Percentiles rank a stretch among this genome's conserved stretches.
These are phyloP conservation scores for Trifolium subterraneum DNA, from an alignment of 306 rosid genomes.

Conservation along the genomic window DNA sequence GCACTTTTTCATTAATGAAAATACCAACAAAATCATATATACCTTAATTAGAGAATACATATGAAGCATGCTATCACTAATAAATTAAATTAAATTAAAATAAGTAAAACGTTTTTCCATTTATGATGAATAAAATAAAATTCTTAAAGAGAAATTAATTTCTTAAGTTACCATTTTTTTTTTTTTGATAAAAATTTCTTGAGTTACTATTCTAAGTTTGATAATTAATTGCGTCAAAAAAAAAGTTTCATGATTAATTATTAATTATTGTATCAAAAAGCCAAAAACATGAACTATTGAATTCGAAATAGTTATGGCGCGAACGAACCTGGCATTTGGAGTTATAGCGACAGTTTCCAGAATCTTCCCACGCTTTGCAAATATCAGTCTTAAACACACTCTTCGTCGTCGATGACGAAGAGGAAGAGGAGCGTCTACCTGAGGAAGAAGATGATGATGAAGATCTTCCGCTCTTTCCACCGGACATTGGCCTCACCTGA, in stretches of 20 bases:
- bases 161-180: neutral
- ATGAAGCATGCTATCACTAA: slow-evolving; percentile 4
- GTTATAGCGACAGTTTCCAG: slow-evolving; percentile 48
- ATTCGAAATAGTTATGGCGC: slow-evolving; percentile 38
- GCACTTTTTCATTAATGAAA: slow-evolving; percentile 20
- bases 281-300: neutral
- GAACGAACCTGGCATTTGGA: slow-evolving; percentile 64
- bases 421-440: slow-evolving; percentile 15
- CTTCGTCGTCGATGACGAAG: slow-evolving; percentile 43
- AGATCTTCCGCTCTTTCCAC: slow-evolving; percentile 53
- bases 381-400: slow-evolving; percentile 45
- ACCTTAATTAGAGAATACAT: neutral
- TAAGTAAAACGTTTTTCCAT: neutral
- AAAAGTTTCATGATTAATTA: too few species aligned
- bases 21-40: slow-evolving; percentile 12
- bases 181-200: too few species aligned
- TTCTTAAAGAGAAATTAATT: neutral
- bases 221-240: too few species aligned
- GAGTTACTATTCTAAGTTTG: neutral
- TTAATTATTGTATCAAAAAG: neutral
- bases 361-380: slow-evolving; percentile 51
- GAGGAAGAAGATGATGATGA: slow-evolving; percentile 46
- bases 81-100: neutral
- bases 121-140: neutral
- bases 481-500: slow-evolving; percentile 46